Conservation (phyloP, 371 early-diverging fungal species). For the Lichtheimia hyalospora region DNA sequence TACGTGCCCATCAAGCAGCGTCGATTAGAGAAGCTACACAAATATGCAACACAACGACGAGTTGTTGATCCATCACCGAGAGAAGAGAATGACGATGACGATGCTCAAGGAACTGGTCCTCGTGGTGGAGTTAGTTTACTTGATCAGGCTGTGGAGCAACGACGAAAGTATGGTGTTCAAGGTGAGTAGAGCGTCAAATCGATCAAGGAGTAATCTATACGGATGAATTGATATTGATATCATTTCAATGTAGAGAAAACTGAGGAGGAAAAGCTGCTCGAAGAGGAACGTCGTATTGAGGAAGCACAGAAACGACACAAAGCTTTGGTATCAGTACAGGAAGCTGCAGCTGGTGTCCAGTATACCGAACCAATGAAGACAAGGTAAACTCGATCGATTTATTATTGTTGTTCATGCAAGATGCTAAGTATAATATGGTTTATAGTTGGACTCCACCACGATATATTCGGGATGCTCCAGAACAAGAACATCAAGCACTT, state of each 20-base stretch:
- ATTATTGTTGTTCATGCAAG: conserved; percentile 1
- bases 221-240: not conserved
- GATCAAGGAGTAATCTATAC: not conserved
- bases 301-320: conserved; percentile 81
- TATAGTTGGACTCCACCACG: conserved; percentile 83
- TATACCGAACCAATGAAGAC: conserved; percentile 88
- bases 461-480: conserved; percentile 58
- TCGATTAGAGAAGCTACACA: conserved; percentile 55
- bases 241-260: conserved; percentile 57
- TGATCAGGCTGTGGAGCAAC: conserved; percentile 82
- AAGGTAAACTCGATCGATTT: conserved; percentile 32
- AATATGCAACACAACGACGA: conserved; percentile 46
- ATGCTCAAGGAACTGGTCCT: conserved; percentile 52
- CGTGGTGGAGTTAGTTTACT: conserved; percentile 72
- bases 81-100: conserved; percentile 49
- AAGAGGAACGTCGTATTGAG: conserved; percentile 82
- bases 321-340: conserved; percentile 80
- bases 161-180: conserved; percentile 55
- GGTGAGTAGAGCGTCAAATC: conserved; percentile 22
- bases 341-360: conserved; percentile 83
- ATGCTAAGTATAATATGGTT: not conserved
- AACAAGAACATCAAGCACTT: conserved; percentile 51
- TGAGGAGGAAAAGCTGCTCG: conserved; percentile 78
- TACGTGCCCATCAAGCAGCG: conserved; percentile 85
- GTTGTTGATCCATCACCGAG: conserved; percentile 24